These are phyloP conservation scores for Alternaria brassicae DNA, from an alignment of 2,329 filamentous ascomycete genomes.

Conservation along the genomic window DNA sequence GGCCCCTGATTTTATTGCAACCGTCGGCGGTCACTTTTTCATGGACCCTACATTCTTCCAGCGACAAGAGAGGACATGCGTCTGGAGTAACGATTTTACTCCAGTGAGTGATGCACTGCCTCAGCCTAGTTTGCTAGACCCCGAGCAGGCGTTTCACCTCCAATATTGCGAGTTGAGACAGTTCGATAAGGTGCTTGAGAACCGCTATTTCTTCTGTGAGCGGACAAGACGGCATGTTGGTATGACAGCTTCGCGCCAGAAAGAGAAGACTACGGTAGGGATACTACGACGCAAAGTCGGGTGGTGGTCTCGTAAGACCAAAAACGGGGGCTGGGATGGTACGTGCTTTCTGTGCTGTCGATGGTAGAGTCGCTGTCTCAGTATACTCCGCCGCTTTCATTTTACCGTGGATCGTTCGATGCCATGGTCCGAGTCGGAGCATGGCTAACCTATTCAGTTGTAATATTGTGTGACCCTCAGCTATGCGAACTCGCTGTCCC, in stretches of 20 bases:
- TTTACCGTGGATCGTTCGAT: neutral
- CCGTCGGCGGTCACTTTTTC: conserved; percentile 42
- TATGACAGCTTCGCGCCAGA: conserved; percentile 38
- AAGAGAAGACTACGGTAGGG: conserved; percentile 35
- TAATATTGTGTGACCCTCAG: conserved; percentile 45
- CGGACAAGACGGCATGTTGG: conserved; percentile 42
- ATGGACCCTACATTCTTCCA: conserved; percentile 46
- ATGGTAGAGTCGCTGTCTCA: neutral
- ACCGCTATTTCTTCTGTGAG: conserved; percentile 37
- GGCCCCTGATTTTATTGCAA: conserved; percentile 38
- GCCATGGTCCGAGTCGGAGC: rapidly evolving
- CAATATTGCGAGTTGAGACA: conserved; percentile 46
- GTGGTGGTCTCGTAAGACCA: conserved; percentile 39
- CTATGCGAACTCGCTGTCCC: conserved; percentile 24
- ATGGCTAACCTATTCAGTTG: conserved; percentile 24
- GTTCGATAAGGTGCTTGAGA: conserved; percentile 38
- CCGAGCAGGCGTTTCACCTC: conserved; percentile 37
- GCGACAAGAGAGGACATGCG: conserved; percentile 44
- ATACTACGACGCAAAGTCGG: conserved; percentile 42
- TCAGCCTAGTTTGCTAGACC: conserved; percentile 39
- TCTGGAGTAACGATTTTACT: conserved; percentile 47
- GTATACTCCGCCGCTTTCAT: too few relatives aligned
- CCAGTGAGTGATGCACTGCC: conserved; percentile 44
- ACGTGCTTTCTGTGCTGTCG: conserved; percentile 2
- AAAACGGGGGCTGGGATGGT: conserved; percentile 43